Conservation (phyloP, 768 basidiomycete species). For the Lactifluus hygrophoroides region DNA sequence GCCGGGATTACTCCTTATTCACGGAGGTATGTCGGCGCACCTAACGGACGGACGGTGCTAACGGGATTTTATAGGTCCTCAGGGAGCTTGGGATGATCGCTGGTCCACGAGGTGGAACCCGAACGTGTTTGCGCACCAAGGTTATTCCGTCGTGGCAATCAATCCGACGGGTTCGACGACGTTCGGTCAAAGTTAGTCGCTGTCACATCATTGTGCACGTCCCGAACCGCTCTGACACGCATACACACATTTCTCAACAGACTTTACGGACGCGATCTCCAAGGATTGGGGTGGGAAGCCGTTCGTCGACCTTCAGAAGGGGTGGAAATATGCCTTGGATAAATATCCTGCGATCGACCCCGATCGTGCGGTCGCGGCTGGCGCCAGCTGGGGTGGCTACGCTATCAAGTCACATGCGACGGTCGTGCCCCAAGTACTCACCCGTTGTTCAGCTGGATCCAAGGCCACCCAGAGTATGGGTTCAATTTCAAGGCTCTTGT, state of each 20-base stretch:
- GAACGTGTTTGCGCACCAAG: constrained; percentile 66
- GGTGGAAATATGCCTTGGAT: constrained; percentile 63
- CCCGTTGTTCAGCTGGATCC: constrained; percentile 65
- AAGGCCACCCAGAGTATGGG: constrained; percentile 82
- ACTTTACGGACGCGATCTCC: constrained; percentile 71
- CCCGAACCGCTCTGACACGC: background rate
- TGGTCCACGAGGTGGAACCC: constrained; percentile 95
- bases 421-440: constrained; percentile 2
- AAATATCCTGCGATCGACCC: constrained; percentile 55
- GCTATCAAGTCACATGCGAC: constrained; percentile 60
- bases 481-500: constrained; percentile 89
- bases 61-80: constrained; percentile 41
- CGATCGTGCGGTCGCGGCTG: constrained; percentile 63
- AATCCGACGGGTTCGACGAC: constrained; percentile 95
- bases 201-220: background rate
- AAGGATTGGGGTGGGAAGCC: constrained; percentile 85
- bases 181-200: constrained; percentile 66
- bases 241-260: constrained; percentile 29
- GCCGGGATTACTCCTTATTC: constrained; percentile 75
- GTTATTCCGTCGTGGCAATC: constrained; percentile 80
- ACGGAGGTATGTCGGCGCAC: constrained; percentile 44
- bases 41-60: background rate
- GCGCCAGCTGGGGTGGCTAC: constrained; percentile 82
- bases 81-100: constrained; percentile 81
- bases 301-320: constrained; percentile 65